Base-by-base conservation (phyloP, 306 rosid genomes). In the Medicago arabica region DNA sequence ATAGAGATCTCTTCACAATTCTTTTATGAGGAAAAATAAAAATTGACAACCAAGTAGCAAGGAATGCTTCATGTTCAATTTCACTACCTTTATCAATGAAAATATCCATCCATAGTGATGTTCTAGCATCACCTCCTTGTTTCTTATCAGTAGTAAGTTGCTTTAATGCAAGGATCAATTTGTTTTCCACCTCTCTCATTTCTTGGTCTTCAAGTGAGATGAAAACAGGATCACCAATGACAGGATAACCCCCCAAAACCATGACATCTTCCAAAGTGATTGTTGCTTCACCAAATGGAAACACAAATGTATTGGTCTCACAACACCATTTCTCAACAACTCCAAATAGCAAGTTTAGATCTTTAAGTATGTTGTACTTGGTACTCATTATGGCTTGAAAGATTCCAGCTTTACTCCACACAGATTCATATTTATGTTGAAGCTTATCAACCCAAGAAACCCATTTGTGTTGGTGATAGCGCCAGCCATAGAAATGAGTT, bases 41-140 rank as follows among this genome's bases (percentile, higher is more conserved):
- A 86, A 86, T 83, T 0, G 83, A 77, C 2, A 89, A 61, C 92
- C 97, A 91, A 8, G 74, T 14, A 0, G 75, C 19, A 31, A 89
- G 72, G 38, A 92, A 88, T 0, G 71, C 97, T 3, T 61, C 90
- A 38, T 88, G 91, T 63, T 89, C 92, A 17, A 85, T 4, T 2
- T 71, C 55, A 17, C 68, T 82, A 9, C 43, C 81, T 19, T 19
- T 69, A 60, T 66, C 79, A 88, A 80, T 73, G 66, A 89, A 89
- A 65, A 72, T 50, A 1, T 70, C 81, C 81, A 86, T 40, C 95
- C 92, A 87, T 17, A 2, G 15, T 0, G 8, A 0, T 9, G 28
- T 7, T 1, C 0, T 0, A 53, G 80, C 59, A 28, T 23, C 50
- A 0, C 11, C 13, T 3, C 5, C 1, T 4, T 1, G 59, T 1